phyloP scores from a whole-genome alignment of 768 basidiomycete genomes.

The Suillus lakei region DNA sequence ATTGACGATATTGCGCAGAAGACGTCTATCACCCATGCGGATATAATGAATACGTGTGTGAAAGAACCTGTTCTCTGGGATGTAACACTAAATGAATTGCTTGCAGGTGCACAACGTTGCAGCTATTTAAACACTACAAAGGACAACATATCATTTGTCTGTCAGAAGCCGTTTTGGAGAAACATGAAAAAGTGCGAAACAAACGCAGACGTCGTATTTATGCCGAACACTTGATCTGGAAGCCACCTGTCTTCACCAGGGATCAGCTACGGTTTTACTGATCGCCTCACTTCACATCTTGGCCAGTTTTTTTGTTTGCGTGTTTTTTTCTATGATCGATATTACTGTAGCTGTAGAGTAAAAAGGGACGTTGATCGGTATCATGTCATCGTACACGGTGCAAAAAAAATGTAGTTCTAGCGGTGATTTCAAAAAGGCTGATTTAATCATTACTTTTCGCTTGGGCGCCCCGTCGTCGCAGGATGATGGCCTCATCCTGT shows the following conservation, averaged over 20 bases:
- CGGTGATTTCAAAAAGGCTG: slow-evolving; percentile 6
- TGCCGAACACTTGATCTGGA: slow-evolving; percentile 85
- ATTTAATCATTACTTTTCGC: slow-evolving; percentile 12
- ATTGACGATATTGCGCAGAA: slow-evolving; percentile 97
- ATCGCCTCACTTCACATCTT: slow-evolving; percentile 10
- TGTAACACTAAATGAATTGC: slow-evolving; percentile 21
- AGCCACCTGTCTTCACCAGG: slow-evolving; percentile 91
- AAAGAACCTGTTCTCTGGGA: slow-evolving; percentile 7
- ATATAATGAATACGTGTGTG: slow-evolving; percentile 98
- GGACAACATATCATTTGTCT: slow-evolving; percentile 93
- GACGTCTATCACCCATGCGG: slow-evolving; percentile 93
- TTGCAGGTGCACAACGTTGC: slow-evolving; percentile 86
- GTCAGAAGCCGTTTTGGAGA: slow-evolving; percentile 88
- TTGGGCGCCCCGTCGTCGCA: slow-evolving; percentile 26
- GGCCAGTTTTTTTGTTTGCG: background rate
- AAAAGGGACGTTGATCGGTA: slow-evolving; percentile 16
- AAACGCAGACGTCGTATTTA: slow-evolving; percentile 84
- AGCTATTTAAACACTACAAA: slow-evolving; percentile 96
- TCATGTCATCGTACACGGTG: slow-evolving; percentile 16
- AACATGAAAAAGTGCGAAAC: slow-evolving; percentile 80
- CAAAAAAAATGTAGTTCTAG: slow-evolving; percentile 16
- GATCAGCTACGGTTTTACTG: slow-evolving; percentile 80
- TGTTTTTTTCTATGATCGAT: slow-evolving; percentile 6
- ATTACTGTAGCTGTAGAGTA: slow-evolving; percentile 26
- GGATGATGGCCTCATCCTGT: slow-evolving; percentile 16